Evolutionary conservation across 2,329 filamentous ascomycete genomes (phyloP).

Genomic region (Coniosporium tulheliwenetii): DNA sequence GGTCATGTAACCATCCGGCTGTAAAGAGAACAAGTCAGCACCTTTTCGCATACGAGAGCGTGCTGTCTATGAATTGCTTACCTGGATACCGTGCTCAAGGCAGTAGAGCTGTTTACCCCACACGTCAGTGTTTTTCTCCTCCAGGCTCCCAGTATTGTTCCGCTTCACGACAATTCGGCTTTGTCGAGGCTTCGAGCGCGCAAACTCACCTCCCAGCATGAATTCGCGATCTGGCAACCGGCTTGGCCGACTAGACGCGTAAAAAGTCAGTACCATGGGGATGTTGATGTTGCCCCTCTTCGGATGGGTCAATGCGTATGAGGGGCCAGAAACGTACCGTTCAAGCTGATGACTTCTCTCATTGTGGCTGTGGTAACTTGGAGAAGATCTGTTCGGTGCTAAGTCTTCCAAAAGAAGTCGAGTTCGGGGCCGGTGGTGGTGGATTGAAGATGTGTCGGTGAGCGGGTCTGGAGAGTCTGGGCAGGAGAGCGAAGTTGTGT

Average conservation of each 20-base stretch:
- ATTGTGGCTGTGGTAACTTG: slow-evolving; percentile 40
- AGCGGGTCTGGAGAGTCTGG: too few relatives aligned
- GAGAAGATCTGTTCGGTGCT: too few relatives aligned
- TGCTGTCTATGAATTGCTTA: slow-evolving; percentile 31
- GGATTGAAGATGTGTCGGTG: too few relatives aligned
- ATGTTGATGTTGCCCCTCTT: slow-evolving; percentile 3
- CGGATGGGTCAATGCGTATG: slow-evolving; percentile 26
- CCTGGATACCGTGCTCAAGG: slow-evolving; percentile 98
- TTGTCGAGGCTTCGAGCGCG: slow-evolving; percentile 4
- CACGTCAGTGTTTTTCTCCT: slow-evolving; percentile 13
- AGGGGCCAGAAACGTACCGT: slow-evolving; percentile 51
- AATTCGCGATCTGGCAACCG: slow-evolving; percentile 99
- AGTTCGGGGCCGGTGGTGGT: slow-evolving; percentile 1
- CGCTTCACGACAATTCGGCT: slow-evolving; percentile 1
- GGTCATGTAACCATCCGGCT: slow-evolving; percentile 98
- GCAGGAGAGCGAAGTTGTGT: too few relatives aligned
- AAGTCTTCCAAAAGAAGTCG: background rate
- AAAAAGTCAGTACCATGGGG: slow-evolving; percentile 31
- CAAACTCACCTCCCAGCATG: slow-evolving; percentile 95
- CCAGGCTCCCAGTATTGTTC: slow-evolving; percentile 10
- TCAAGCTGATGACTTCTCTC: slow-evolving; percentile 99
- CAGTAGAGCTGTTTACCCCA: slow-evolving; percentile 69
- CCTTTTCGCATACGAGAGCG: background rate
- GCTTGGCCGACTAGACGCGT: slow-evolving; percentile 83
- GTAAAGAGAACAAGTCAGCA: slow-evolving; percentile 11